Evolutionary conservation across 805 yeast species (phyloP), one percentile per base, ranked within the genome.

Genomic region (Candida corydali): DNA sequence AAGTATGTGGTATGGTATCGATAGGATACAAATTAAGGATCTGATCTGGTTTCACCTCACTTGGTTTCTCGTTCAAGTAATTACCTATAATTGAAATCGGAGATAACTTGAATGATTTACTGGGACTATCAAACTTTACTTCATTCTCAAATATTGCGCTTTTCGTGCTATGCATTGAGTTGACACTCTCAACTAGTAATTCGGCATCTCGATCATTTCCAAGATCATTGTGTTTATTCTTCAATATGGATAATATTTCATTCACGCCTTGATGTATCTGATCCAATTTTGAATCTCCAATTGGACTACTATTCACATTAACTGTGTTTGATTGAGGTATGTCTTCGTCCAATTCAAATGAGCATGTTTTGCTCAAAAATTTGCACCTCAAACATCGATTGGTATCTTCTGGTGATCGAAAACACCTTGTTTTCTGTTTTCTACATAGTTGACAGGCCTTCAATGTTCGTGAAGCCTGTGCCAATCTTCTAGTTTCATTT

Each of bases 401-500:
- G 5, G 59, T 46, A 12, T 69, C 62, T 17, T 59, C 65, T 1
- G 73, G 64, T 9, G 77, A 66, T 34, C 80, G 72, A 49, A 79
- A 72, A 45, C 88, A 82, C 39, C 83, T 58, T 1, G 86, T 73
- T 59, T 78, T 78, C 42, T 73, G 77, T 34, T 63, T 67, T 29
- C 82, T 63, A 49, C 84, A 78, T 6, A 63, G 50, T 5, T 68
- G 69, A 52, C 84, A 78, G 0, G 84, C 84, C 33, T 60, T 63
- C 1, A 71, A 46, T 0, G 80, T 75, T 28, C 83, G 45, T 6
- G 62, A 51, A 1, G 62, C 63, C 30, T 54, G 62, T 2, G 54
- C 59, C 29, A 45, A 38, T 27, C 40, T 43, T 34, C 60, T 34
- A 26, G 46, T 49, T 15, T 30, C 34, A 19, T 30, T 30, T 19